Evolutionary conservation across 306 rosid species (phyloP), one percentile per base, ranked within the genome.

Genomic region (Argentina anserina): DNA sequence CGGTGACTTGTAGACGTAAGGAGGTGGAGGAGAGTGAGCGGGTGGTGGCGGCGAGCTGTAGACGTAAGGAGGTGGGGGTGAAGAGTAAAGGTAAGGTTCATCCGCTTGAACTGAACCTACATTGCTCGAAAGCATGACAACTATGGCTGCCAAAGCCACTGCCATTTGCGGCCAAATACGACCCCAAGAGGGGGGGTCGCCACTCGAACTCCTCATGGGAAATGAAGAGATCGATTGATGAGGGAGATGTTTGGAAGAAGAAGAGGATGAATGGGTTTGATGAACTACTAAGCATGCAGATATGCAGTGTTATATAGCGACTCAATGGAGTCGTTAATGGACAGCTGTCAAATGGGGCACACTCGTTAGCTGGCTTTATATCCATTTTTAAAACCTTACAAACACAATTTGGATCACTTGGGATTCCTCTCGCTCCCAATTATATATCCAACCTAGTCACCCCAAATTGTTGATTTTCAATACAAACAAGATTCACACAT

Each of bases 51-150:
- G 71, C 0, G 84, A 67, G 11, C 14, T 76, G 56, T 83, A 83
- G 73, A 74, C 81, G 2, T 84, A 84, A 4, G 83, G 86, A 0
- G 96, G 91, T 34, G 97, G 97, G 0, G 97, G 92, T 58, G 98
- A 90, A 13, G 46, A 75, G 74, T 93, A 93, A 9, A 86, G 66
- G 64, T 93, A 93, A 62, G 84, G 92, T 73, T 91, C n/a, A 12
- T 69, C 87, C 26, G 92, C 98, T 63, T 85, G 71, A 45, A 87
- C 95, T 6, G 88, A 86, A 31, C 20, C 90, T 68, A 87, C 86
- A 75, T 87, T 84, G 65, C 78, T 80, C 1, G 94, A 84, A 65
- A 93, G 3, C 34, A 70, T 70, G 7, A 87, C 59, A 13, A 88
- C 42, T 29, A 85, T 36, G 76, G 92, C 87, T 18, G 89, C 88